These are phyloP conservation scores for Fraxinus greggii DNA, from an alignment of 305 asterid genomes.

Conservation along the genomic window DNA sequence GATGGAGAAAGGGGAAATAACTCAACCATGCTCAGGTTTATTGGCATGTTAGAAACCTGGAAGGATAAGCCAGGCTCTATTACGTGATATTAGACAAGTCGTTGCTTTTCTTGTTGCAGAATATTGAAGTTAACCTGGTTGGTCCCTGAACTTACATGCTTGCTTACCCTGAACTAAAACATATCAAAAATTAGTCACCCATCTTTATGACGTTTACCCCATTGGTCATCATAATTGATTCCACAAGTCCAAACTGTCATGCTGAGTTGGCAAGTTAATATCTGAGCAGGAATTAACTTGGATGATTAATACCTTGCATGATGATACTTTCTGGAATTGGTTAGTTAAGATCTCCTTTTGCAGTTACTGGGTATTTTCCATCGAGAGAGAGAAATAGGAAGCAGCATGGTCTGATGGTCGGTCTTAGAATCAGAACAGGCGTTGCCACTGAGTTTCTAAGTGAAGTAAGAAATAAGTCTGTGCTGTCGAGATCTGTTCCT, in stretches of 20 bases:
- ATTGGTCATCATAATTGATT: neutral
- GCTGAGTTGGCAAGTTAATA: neutral
- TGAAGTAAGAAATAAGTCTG: neutral
- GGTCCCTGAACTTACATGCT: neutral
- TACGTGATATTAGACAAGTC: neutral
- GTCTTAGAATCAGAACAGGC: neutral
- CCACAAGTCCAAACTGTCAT: neutral
- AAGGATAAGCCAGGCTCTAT: neutral
- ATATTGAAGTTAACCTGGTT: neutral
- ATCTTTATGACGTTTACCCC: neutral
- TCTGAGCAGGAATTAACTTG: neutral
- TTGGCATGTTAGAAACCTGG: neutral
- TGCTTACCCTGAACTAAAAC: neutral
- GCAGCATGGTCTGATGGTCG: neutral
- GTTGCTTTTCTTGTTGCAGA: neutral
- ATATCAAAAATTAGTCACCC: neutral
- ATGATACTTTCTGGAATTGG: neutral
- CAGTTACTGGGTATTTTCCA: neutral
- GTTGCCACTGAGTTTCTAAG: neutral
- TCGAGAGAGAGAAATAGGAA: neutral
- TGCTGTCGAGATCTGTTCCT: neutral
- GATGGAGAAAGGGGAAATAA: neutral
- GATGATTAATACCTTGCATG: neutral
- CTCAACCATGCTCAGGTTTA: neutral
- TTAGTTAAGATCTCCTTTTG: neutral